Conservation (phyloP, 768 basidiomycete species). For the Leccinum uliginosum region DNA sequence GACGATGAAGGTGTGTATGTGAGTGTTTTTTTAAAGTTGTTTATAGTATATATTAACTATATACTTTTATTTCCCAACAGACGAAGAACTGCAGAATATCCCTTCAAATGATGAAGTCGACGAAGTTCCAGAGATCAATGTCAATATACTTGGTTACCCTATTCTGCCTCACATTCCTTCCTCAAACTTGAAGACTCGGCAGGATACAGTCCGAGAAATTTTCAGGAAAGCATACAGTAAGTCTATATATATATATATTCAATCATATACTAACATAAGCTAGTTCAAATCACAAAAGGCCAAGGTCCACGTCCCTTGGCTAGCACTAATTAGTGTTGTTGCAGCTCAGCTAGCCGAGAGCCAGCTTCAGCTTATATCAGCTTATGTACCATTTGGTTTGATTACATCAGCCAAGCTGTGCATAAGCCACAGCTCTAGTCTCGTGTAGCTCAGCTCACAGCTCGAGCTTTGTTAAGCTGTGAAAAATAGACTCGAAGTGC, state of each 20-base stretch:
- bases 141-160: not conserved
- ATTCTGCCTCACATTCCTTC: not conserved
- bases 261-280: not conserved
- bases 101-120: not conserved
- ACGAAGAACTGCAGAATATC: not conserved
- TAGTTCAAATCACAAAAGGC: not conserved
- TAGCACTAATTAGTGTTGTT: no score
- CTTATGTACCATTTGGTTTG: no score
- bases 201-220: not conserved
- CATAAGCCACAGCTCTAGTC: no score
- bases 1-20: not conserved
- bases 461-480: no score
- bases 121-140: not conserved
- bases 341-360: no score
- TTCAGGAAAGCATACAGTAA: not conserved
- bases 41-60: not conserved
- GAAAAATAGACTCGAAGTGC: no score
- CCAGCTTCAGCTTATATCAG: not conserved
- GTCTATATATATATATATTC: not conserved
- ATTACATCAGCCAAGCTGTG: no score
- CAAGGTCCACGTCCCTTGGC: not conserved
- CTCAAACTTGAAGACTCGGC: not conserved
- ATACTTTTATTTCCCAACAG: not conserved
- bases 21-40: not conserved
- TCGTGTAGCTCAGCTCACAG: no score